phyloP scores from a whole-genome alignment of 2,329 filamentous ascomycete genomes.

The Pseudogymnoascus sp. region DNA sequence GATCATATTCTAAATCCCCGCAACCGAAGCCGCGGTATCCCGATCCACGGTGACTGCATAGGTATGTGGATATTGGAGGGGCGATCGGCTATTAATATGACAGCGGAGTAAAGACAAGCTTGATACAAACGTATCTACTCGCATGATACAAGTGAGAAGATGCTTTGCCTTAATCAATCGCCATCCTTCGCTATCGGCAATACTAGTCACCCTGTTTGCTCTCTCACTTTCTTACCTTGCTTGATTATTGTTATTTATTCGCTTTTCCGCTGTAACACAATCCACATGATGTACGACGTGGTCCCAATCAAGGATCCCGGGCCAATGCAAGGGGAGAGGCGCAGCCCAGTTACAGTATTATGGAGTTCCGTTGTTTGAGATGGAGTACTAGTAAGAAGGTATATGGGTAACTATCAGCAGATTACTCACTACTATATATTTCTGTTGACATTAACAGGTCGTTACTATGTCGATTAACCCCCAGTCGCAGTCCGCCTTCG shows the following conservation, averaged over 20 bases:
- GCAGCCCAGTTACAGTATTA: background rate
- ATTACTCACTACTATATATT: background rate
- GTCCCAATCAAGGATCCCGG: background rate
- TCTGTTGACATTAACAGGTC: background rate
- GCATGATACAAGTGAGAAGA: background rate
- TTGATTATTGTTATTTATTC: background rate
- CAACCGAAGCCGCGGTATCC: too few relatives aligned
- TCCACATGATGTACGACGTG: background rate
- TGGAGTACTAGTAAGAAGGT: background rate
- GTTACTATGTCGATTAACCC: background rate
- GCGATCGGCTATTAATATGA: background rate
- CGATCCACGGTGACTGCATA: too few relatives aligned
- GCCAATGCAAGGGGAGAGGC: background rate
- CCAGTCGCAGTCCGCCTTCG: background rate
- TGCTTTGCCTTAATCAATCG: background rate
- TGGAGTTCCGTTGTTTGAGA: background rate
- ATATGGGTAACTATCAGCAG: background rate
- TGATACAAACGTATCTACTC: background rate
- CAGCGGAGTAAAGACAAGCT: background rate
- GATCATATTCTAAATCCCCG: too few relatives aligned
- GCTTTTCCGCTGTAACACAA: background rate
- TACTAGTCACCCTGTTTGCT: background rate
- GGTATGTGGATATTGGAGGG: background rate
- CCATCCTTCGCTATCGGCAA: background rate
- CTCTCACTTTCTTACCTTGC: background rate